Evolutionary conservation across 352 stramenopile species (phyloP).

Genomic region (Blastocystis sp.): DNA sequence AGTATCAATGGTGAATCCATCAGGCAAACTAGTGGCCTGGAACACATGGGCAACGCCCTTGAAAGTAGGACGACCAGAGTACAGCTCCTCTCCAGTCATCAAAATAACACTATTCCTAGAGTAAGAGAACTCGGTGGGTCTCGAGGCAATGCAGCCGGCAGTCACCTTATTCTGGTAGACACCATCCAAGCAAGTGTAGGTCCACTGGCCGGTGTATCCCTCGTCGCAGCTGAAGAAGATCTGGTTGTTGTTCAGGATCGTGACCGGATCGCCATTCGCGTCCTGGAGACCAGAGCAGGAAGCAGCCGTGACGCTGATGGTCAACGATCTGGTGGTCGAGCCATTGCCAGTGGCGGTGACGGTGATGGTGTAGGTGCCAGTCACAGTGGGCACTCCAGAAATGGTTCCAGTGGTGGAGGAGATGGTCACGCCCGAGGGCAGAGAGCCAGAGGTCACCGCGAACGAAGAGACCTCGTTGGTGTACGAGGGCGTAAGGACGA

Average conservation of each 20-base stretch:
- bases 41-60: not conserved
- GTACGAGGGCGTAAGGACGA: not conserved
- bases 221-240: not conserved
- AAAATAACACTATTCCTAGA: not conserved
- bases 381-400: not conserved
- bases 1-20: conserved; percentile 29
- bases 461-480: not conserved
- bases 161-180: not conserved
- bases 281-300: conserved; percentile 19
- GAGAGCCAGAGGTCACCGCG: not conserved
- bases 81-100: not conserved
- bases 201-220: not conserved
- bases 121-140: not conserved
- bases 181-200: conserved; percentile 5
- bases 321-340: not conserved
- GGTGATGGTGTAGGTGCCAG: not conserved
- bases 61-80: not conserved
- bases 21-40: not conserved
- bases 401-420: not conserved
- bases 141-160: not conserved
- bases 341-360: not conserved
- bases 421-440: not conserved
- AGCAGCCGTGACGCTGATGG: not conserved
- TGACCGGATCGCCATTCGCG: not conserved
- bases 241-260: not conserved